These are phyloP conservation scores for Pythium utonaiense DNA, from an alignment of 352 stramenopile genomes.

Conservation along the genomic window DNA sequence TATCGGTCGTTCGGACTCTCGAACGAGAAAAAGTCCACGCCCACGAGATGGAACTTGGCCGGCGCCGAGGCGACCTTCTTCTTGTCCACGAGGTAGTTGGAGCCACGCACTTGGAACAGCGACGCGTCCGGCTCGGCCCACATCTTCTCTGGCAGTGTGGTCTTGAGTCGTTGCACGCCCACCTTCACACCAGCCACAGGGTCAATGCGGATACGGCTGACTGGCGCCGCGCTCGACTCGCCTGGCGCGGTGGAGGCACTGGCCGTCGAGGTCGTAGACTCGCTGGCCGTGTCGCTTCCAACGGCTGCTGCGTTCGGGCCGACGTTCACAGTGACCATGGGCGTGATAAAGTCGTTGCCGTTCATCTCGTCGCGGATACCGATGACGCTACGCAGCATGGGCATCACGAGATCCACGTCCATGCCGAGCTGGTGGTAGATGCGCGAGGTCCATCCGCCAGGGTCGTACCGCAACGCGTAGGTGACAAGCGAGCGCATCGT, in stretches of 20 bases:
- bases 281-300: slow-evolving; percentile 14
- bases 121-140: slow-evolving; percentile 81
- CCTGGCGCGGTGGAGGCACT: slow-evolving; percentile 19
- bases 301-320: not conserved
- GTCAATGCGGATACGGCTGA: slow-evolving; percentile 50
- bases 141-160: slow-evolving; percentile 75
- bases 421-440: slow-evolving; percentile 89
- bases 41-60: slow-evolving; percentile 76
- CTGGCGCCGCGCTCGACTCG: slow-evolving; percentile 1
- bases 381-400: slow-evolving; percentile 81
- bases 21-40: slow-evolving; percentile 80
- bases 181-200: slow-evolving; percentile 46
- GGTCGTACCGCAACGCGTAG: slow-evolving; percentile 81
- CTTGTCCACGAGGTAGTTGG: slow-evolving; percentile 88
- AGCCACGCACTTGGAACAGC: slow-evolving; percentile 77
- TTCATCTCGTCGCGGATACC: slow-evolving; percentile 87
- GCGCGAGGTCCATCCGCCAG: slow-evolving; percentile 63
- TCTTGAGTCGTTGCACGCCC: slow-evolving; percentile 66
- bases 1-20: slow-evolving; percentile 69
- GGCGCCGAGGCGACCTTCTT: slow-evolving; percentile 80
- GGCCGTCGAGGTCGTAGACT: slow-evolving; percentile 10
- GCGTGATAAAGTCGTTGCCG: slow-evolving; percentile 77
- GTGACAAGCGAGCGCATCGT: slow-evolving; percentile 78
- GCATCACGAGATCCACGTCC: slow-evolving; percentile 83
- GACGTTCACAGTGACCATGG: slow-evolving; percentile 65